Evolutionary conservation across 306 rosid species (phyloP).

Genomic region (Oemleria cerasiformis): DNA sequence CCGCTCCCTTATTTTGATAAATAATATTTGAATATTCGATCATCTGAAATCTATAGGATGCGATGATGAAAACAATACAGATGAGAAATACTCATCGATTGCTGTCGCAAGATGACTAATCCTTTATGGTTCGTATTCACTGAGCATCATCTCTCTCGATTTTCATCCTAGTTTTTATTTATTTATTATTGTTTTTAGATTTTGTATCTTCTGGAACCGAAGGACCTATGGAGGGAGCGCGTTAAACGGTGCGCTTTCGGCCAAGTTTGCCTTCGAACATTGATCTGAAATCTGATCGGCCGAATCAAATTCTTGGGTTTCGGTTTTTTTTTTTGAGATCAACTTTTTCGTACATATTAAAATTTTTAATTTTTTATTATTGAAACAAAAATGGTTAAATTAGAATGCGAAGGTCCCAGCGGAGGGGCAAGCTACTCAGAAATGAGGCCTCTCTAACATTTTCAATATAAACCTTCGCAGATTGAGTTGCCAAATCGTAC

Average conservation of each 20-base stretch:
- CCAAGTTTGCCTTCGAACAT: conserved; percentile 98
- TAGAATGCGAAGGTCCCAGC: conserved; percentile 79
- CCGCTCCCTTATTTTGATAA: background rate
- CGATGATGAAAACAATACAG: conserved; percentile 24
- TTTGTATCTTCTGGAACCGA: conserved; percentile 1
- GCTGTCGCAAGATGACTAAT: conserved; percentile 60
- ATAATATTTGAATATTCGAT: no score
- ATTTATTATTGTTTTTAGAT: background rate
- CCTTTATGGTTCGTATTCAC: conserved; percentile 92
- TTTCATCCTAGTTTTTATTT: background rate
- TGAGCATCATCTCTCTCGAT: conserved; percentile 47
- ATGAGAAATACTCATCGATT: conserved; percentile 45
- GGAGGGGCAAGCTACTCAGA: conserved; percentile 54
- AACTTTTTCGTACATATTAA: conserved; percentile 36
- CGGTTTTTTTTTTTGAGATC: conserved; percentile 12
- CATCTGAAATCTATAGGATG: background rate
- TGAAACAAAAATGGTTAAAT: background rate
- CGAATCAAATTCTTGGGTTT: conserved; percentile 31
- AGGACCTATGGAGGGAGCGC: conserved; percentile 96
- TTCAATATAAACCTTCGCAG: conserved; percentile 46
- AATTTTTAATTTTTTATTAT: no score
- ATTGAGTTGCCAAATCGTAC: conserved; percentile 66
- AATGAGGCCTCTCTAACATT: conserved; percentile 79
- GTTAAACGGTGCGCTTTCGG: conserved; percentile 51
- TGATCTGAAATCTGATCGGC: conserved; percentile 34